Percentiles rank a stretch among this genome's conserved stretches.
Evolutionary conservation across 805 yeast genomes (phyloP).

Genomic region (Saturnispora hagleri): DNA sequence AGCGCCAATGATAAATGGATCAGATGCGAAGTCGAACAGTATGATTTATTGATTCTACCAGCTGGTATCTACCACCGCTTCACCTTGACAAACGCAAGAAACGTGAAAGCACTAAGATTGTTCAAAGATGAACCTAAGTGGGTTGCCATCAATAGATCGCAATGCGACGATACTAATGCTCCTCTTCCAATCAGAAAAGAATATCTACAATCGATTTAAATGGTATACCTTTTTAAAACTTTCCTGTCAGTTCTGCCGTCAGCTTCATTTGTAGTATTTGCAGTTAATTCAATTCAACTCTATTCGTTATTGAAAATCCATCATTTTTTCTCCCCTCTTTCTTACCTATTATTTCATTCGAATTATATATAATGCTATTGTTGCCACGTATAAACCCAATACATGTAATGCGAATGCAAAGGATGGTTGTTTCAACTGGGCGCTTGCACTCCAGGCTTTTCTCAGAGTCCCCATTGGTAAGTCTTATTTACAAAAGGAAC

Average conservation of each 20-base stretch:
- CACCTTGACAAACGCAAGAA: slow-evolving; percentile 55
- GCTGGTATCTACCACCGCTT: slow-evolving; percentile 94
- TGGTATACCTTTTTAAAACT: no score
- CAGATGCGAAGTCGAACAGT: slow-evolving; percentile 50
- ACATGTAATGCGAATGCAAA: not conserved
- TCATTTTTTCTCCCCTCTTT: not conserved
- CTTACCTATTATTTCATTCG: not conserved
- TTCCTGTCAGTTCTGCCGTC: not conserved
- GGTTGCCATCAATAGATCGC: slow-evolving; percentile 65
- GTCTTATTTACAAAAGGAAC: slow-evolving; percentile 18
- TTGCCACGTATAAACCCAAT: not conserved
- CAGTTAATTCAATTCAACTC: not conserved
- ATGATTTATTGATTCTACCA: slow-evolving; percentile 71
- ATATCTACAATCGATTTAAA: slow-evolving; percentile 31
- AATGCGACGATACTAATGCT: slow-evolving; percentile 32
- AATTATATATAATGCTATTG: not conserved
- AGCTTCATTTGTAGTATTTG: not conserved
- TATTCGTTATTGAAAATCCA: not conserved
- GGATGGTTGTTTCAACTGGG: no score
- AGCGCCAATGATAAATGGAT: slow-evolving; percentile 59
- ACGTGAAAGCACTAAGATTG: slow-evolving; percentile 69
- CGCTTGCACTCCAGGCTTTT: not conserved
- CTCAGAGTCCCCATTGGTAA: not conserved
- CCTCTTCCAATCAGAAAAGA: slow-evolving; percentile 34
- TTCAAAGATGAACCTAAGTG: slow-evolving; percentile 96